Conservation (phyloP, 257 asterid genomes). For the Fraxinus quadrangulata region DNA sequence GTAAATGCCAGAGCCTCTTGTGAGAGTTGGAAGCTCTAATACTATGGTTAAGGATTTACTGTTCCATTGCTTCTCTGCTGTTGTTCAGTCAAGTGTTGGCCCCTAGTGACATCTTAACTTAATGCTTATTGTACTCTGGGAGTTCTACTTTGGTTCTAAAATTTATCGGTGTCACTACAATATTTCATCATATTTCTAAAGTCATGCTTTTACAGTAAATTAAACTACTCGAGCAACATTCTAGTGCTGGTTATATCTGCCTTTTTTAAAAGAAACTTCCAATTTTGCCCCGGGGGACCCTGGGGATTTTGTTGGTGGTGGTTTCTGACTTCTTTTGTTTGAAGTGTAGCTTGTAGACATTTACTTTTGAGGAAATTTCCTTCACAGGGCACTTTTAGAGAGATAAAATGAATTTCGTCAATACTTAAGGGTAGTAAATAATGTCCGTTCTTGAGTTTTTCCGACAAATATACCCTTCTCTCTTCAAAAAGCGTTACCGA, state of each 20-base stretch:
- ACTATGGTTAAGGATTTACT: background rate
- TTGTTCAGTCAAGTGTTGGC: background rate
- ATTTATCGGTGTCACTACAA: background rate
- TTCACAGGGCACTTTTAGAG: too few species aligned
- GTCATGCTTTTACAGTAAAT: background rate
- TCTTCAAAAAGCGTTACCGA: too few species aligned
- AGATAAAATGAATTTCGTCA: too few species aligned
- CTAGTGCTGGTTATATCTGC: background rate
- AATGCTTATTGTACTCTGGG: background rate
- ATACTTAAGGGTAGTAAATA: too few species aligned
- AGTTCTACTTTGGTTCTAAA: background rate
- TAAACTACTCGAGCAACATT: background rate
- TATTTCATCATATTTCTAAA: background rate
- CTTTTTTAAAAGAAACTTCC: too few species aligned
- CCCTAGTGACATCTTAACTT: background rate
- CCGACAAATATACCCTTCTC: too few species aligned
- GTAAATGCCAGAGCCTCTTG: background rate
- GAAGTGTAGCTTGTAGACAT: slow-evolving; percentile 10
- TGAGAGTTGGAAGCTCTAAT: slow-evolving; percentile 4
- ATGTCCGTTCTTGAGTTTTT: too few species aligned
- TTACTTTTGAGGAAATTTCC: background rate
- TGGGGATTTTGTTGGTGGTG: background rate
- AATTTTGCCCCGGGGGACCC: too few species aligned
- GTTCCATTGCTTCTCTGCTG: background rate
- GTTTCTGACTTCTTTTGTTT: background rate